Percentiles rank a stretch among this genome's conserved stretches.
Evolutionary conservation across 805 yeast genomes (phyloP).

Genomic region (Debaryomyces maramus): DNA sequence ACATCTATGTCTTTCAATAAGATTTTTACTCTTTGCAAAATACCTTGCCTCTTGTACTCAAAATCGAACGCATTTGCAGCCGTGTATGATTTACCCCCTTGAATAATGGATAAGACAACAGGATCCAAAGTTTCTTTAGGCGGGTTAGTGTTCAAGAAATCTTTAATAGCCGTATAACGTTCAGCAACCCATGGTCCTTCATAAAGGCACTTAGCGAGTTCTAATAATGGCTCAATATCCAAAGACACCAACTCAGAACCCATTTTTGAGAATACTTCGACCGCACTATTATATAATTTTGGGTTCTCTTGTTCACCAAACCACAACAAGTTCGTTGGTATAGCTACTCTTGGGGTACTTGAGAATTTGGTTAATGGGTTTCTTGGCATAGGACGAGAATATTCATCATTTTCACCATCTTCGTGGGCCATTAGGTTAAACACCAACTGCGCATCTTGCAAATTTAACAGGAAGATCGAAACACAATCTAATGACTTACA

Average conservation of each 20-base stretch:
- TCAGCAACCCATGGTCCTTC: constrained; percentile 99
- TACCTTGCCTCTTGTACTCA: constrained; percentile 84
- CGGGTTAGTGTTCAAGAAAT: constrained; percentile 68
- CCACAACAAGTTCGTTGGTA: constrained; percentile 76
- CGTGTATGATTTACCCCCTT: constrained; percentile 71
- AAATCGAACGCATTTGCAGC: constrained; percentile 83
- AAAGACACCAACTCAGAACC: constrained; percentile 58
- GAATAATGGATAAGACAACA: constrained; percentile 73
- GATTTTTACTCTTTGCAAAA: constrained; percentile 62
- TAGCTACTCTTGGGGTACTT: constrained; percentile 63
- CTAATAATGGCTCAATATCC: constrained; percentile 75
- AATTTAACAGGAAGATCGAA: constrained; percentile 74
- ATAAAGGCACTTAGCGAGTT: constrained; percentile 82
- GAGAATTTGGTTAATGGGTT: constrained; percentile 64
- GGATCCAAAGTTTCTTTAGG: constrained; percentile 77
- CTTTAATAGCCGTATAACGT: constrained; percentile 80
- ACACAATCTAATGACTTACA: constrained; percentile 94
- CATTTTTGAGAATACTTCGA: constrained; percentile 42
- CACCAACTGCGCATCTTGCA: constrained; percentile 79
- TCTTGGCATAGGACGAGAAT: constrained; percentile 72
- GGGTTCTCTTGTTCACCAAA: constrained; percentile 81
- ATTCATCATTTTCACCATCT: constrained; percentile 71
- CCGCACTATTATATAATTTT: constrained; percentile 60
- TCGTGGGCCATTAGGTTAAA: constrained; percentile 70
- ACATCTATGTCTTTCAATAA: constrained; percentile 66